Conservation (phyloP, 2,329 filamentous ascomycete species). For the Biscogniauxia marginata region DNA sequence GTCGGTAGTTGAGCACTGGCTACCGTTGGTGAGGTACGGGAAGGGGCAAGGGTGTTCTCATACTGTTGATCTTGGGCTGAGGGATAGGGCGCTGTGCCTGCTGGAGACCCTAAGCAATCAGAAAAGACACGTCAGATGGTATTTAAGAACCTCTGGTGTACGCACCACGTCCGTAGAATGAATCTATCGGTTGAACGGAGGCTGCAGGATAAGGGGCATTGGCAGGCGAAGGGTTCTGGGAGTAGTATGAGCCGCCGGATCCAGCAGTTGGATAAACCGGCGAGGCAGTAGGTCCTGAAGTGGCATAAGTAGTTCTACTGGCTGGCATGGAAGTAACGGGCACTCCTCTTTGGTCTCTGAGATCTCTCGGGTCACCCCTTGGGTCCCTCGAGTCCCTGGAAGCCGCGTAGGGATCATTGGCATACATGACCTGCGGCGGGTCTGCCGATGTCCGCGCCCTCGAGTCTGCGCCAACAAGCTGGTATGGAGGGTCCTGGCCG, state of each 20-base stretch:
- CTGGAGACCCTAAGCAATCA: conserved; percentile 54
- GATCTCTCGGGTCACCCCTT: conserved; percentile 21
- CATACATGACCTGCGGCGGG: conserved; percentile 21
- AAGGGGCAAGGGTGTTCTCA: conserved; percentile 44
- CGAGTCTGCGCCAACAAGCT: conserved; percentile 29
- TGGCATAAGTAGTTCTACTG: conserved; percentile 31
- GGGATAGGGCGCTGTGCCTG: conserved; percentile 45
- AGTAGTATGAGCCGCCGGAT: conserved; percentile 29
- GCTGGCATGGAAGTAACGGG: conserved; percentile 31
- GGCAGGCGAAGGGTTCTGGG: conserved; percentile 33
- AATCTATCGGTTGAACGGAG: conserved; percentile 47
- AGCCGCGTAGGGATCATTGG: conserved; percentile 28
- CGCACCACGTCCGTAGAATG: conserved; percentile 61
- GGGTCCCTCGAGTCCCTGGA: conserved; percentile 20
- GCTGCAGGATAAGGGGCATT: conserved; percentile 35
- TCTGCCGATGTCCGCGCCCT: conserved; percentile 19
- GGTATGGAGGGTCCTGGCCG: conserved; percentile 31
- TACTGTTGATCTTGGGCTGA: conserved; percentile 50
- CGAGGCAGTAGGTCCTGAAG: conserved; percentile 28
- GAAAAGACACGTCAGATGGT: conserved; percentile 28
- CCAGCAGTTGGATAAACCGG: conserved; percentile 29
- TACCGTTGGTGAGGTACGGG: conserved; percentile 27
- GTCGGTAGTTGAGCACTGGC: conserved; percentile 30
- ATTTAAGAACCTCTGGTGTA: conserved; percentile 40
- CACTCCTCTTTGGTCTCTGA: conserved; percentile 28